These are phyloP conservation scores for Alternaria gaisen DNA, from an alignment of 2,329 filamentous ascomycete species.

Conservation along the genomic window DNA sequence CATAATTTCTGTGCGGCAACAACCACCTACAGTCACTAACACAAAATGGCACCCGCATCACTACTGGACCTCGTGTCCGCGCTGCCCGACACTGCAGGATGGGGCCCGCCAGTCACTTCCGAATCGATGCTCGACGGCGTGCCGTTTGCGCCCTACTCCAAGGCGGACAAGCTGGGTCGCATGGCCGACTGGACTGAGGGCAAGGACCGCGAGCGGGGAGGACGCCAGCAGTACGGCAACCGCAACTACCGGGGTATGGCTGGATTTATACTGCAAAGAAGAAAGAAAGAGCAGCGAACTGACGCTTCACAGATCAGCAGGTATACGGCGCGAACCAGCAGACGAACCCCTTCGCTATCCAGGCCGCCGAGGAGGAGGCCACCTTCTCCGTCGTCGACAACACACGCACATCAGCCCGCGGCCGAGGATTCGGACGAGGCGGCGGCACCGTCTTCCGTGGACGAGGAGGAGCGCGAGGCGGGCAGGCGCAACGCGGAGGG, in stretches of 20 bases:
- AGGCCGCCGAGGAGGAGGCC: slow-evolving; percentile 92
- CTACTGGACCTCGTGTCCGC: slow-evolving; percentile 59
- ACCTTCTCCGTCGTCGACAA: slow-evolving; percentile 99
- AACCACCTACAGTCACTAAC: slow-evolving; percentile 19
- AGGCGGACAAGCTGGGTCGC: slow-evolving; percentile 96
- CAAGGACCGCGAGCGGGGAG: slow-evolving; percentile 80
- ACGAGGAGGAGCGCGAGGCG: slow-evolving; percentile 76
- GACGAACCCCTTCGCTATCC: slow-evolving; percentile 81
- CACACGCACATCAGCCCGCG: slow-evolving; percentile 83
- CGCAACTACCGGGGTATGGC: slow-evolving; percentile 84
- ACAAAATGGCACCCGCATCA: slow-evolving; percentile 57
- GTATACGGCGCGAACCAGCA: slow-evolving; percentile 92
- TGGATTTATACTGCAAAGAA: not conserved
- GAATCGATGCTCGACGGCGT: slow-evolving; percentile 94
- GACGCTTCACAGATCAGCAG: slow-evolving; percentile 77
- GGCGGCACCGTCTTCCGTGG: slow-evolving; percentile 89
- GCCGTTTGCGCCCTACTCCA: slow-evolving; percentile 97
- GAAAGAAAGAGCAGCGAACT: slow-evolving; percentile 10
- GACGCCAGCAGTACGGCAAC: slow-evolving; percentile 83
- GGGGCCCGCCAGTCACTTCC: slow-evolving; percentile 83
- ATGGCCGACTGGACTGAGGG: slow-evolving; percentile 99
- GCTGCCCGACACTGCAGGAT: slow-evolving; percentile 61
- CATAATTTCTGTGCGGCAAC: slow-evolving; percentile 33
- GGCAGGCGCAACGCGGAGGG: slow-evolving; percentile 74
- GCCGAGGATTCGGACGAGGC: slow-evolving; percentile 81